Conservation (phyloP, 2,329 filamentous ascomycete genomes). For the Fonsecaea pedrosoi region DNA sequence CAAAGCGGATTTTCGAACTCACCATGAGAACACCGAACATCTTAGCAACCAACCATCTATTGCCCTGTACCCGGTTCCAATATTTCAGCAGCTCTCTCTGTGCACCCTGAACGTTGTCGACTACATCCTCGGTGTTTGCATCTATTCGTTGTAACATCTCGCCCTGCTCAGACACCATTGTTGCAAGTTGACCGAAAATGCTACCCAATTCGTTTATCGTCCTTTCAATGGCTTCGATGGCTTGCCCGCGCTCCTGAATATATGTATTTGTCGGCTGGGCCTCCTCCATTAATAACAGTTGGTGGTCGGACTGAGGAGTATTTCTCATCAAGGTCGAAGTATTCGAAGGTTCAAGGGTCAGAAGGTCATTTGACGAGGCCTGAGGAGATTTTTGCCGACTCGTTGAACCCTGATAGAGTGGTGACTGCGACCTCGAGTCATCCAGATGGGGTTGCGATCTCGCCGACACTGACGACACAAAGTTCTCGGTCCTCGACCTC, state of each 20-base stretch:
- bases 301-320: slow-evolving; percentile 74
- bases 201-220: slow-evolving; percentile 91
- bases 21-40: slow-evolving; percentile 83
- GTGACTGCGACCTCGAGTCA: slow-evolving; percentile 77
- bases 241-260: slow-evolving; percentile 90
- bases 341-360: slow-evolving; percentile 77
- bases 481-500: slow-evolving; percentile 90
- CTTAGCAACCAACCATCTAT: slow-evolving; percentile 91
- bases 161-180: slow-evolving; percentile 96
- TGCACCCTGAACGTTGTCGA: slow-evolving; percentile 97
- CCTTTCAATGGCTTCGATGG: slow-evolving; percentile 94
- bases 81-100: slow-evolving; percentile 96
- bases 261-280: slow-evolving; percentile 85
- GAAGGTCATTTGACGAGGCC: slow-evolving; percentile 67
- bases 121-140: slow-evolving; percentile 95
- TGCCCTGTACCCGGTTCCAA: slow-evolving; percentile 91
- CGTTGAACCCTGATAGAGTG: slow-evolving; percentile 79
- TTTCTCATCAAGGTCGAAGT: slow-evolving; percentile 55
- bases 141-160: slow-evolving; percentile 93
- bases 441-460: slow-evolving; percentile 70
- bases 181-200: slow-evolving; percentile 91
- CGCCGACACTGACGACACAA: slow-evolving; percentile 86
- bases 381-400: slow-evolving; percentile 65
- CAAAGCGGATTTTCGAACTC: slow-evolving; percentile 31
- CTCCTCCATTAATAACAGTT: slow-evolving; percentile 92